phyloP scores from a whole-genome alignment of 2,329 filamentous ascomycete species.

The Phoma sp. region DNA sequence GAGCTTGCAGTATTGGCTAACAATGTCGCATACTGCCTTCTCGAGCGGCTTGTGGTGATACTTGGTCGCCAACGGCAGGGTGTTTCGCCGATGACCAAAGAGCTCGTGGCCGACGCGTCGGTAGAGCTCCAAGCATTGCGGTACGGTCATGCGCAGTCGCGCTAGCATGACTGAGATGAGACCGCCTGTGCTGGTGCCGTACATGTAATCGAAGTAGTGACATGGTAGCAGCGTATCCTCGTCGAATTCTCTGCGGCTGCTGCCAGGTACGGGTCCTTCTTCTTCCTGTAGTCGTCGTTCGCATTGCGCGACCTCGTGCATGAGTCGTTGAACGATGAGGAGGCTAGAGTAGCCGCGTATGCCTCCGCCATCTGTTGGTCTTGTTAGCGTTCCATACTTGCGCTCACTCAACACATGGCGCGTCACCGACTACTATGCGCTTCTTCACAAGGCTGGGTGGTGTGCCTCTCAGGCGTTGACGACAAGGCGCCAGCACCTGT shows the following conservation, averaged over 20 bases:
- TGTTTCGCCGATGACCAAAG: slow-evolving; percentile 54
- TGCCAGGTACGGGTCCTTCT: slow-evolving; percentile 49
- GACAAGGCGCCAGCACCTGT: not conserved
- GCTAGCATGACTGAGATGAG: slow-evolving; percentile 59
- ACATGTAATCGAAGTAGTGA: slow-evolving; percentile 62
- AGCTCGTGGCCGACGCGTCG: slow-evolving; percentile 56
- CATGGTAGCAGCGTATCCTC: slow-evolving; percentile 56
- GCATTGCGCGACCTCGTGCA: slow-evolving; percentile 56
- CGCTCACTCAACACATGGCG: not conserved
- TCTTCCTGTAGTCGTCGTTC: slow-evolving; percentile 52
- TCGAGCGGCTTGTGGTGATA: slow-evolving; percentile 58
- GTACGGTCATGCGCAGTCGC: slow-evolving; percentile 57
- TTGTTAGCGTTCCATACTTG: slow-evolving; percentile 24
- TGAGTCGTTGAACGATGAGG: slow-evolving; percentile 56
- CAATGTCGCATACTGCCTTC: slow-evolving; percentile 55
- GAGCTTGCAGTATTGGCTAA: slow-evolving; percentile 52
- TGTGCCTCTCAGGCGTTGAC: not conserved
- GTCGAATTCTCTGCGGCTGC: slow-evolving; percentile 38
- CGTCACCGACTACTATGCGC: not conserved
- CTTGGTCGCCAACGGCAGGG: slow-evolving; percentile 56
- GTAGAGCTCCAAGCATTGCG: slow-evolving; percentile 56
- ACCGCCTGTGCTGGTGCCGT: slow-evolving; percentile 60
- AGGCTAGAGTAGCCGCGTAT: slow-evolving; percentile 60
- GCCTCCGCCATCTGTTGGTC: slow-evolving; percentile 53
- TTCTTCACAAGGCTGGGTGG: not conserved